These are phyloP conservation scores for Abelmoschus esculentus DNA, from an alignment of 345 rosid genomes.

Conservation along the genomic window DNA sequence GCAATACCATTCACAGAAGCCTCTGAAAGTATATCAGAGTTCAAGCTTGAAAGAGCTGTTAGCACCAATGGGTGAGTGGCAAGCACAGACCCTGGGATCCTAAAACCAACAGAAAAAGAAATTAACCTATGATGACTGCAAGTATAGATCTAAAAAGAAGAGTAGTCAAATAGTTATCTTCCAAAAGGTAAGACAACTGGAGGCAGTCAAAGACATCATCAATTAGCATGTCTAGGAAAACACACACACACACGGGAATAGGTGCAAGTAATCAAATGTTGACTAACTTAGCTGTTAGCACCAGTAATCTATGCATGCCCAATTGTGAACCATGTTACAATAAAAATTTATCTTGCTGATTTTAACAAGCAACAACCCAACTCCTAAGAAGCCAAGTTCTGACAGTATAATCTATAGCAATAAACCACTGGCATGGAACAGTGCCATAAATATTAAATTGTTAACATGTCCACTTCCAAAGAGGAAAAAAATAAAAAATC, in stretches of 20 bases:
- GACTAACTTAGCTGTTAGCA: not conserved
- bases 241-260: not conserved
- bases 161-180: not conserved
- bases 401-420: not conserved
- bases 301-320: not conserved
- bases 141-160: not conserved
- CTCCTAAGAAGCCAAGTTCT: not conserved
- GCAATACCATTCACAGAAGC: conserved; percentile 93
- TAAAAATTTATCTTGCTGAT: not conserved
- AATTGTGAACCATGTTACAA: not conserved
- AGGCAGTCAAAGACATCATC: not conserved
- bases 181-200: not conserved
- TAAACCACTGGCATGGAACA: not conserved
- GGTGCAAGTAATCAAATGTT: not conserved
- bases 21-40: conserved; percentile 78
- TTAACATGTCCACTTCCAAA: not conserved
- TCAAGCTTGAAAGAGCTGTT: conserved; percentile 88
- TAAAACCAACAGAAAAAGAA: conserved; percentile 35
- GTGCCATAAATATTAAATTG: not conserved
- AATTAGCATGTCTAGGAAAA: not conserved
- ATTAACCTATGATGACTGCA: conserved; percentile 4
- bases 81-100: conserved; percentile 78
- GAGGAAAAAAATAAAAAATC: not conserved
- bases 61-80: conserved; percentile 84
- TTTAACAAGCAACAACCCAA: not conserved